A percentile compares a stretch with the other conserved stretches of the same genome.
phyloP scores from a whole-genome alignment of 768 basidiomycete genomes.

The Cyathus striatus region DNA sequence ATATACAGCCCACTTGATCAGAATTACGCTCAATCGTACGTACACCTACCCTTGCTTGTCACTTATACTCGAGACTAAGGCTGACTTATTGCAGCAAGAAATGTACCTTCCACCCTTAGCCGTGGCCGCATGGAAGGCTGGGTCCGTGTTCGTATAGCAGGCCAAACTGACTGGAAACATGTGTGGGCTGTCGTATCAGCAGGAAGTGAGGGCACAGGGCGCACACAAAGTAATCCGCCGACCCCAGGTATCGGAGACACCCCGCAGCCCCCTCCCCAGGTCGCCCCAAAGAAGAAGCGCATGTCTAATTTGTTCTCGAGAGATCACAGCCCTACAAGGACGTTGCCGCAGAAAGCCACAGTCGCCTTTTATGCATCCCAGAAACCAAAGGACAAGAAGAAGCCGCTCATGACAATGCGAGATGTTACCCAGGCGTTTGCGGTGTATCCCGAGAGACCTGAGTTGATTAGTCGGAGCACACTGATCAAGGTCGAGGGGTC shows the following conservation, averaged over 20 bases:
- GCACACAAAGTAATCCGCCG: constrained; percentile 18
- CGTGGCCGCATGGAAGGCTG: constrained; percentile 85
- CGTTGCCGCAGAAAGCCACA: constrained; percentile 24
- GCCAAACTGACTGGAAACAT: constrained; percentile 95
- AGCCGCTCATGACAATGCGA: constrained; percentile 62
- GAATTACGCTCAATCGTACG: constrained; percentile 57
- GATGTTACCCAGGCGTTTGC: constrained; percentile 83
- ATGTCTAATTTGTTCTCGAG: constrained; percentile 69
- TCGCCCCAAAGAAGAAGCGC: constrained; percentile 43
- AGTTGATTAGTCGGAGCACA: constrained; percentile 83
- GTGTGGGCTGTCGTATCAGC: constrained; percentile 78
- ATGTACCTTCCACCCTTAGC: constrained; percentile 57
- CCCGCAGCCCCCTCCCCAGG: constrained; percentile 11
- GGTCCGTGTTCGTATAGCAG: constrained; percentile 87
- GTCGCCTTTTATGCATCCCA: constrained; percentile 58
- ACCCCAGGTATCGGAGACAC: constrained; percentile 15
- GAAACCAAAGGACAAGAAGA: constrained; percentile 74
- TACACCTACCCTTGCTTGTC: constrained; percentile 5
- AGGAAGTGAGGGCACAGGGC: constrained; percentile 27
- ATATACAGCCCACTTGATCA: constrained; percentile 90
- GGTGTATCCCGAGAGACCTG: constrained; percentile 94
- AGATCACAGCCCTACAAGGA: constrained; percentile 20
- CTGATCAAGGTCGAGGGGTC: constrained; percentile 89
- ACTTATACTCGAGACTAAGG: constrained; percentile 3
- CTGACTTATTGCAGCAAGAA: constrained; percentile 27